Conservation (phyloP, 1,139 yeast genomes). For the Saccharomyces pastorianus region DNA sequence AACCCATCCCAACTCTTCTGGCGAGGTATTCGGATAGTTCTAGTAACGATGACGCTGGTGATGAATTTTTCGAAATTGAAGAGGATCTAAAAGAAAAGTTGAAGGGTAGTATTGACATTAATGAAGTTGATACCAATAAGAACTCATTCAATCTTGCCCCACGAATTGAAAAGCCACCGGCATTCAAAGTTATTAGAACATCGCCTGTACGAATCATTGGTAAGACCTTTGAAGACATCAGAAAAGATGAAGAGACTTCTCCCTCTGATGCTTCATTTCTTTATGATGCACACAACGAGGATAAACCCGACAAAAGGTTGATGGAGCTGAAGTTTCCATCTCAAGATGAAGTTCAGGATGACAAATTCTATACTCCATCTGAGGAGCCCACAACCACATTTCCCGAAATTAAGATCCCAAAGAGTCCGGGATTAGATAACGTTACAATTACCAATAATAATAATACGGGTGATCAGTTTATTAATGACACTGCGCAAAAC, state of each 20-base stretch:
- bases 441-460: background rate
- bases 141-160: background rate
- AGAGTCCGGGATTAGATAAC: background rate
- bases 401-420: constrained; percentile 1
- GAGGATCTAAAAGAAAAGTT: background rate
- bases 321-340: constrained; percentile 17
- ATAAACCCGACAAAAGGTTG: constrained; percentile 11
- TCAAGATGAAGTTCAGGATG: constrained; percentile 14
- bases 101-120: background rate
- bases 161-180: background rate
- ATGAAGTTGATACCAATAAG: background rate
- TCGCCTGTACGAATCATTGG: constrained; percentile 10
- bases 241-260: constrained; percentile 1
- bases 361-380: constrained; percentile 8
- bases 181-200: constrained; percentile 9
- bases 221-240: background rate
- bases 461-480: background rate
- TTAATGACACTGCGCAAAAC: background rate
- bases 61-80: background rate
- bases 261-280: constrained; percentile 15
- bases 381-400: constrained; percentile 6
- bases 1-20: background rate
- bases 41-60: background rate
- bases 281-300: constrained; percentile 11
- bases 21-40: background rate